phyloP scores from a whole-genome alignment of 2,329 filamentous ascomycete genomes.

The Aspergillus novoparasiticus region DNA sequence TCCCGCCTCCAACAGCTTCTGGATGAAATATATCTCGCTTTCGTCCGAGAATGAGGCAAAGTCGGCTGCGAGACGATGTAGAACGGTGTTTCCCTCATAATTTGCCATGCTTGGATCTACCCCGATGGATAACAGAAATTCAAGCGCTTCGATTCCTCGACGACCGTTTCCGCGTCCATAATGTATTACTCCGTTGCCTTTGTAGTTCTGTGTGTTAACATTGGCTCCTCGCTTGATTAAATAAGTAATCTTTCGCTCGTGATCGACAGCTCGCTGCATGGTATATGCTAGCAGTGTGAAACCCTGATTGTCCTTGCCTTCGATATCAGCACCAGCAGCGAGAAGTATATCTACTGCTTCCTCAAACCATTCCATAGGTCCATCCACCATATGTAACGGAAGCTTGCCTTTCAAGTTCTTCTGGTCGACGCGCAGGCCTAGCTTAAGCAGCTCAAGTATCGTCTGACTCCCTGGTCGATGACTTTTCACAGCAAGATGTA shows the following conservation, averaged over 20 bases:
- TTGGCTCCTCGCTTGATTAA: constrained; percentile 17
- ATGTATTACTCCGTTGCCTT: constrained; percentile 20
- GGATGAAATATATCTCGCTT: not conserved
- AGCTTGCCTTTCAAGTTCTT: constrained; percentile 7
- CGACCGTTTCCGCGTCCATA: not conserved
- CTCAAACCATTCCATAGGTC: not conserved
- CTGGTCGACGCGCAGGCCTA: not conserved
- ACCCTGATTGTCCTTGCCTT: constrained; percentile 18
- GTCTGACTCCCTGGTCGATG: not conserved
- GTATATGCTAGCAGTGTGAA: constrained; percentile 13
- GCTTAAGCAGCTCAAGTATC: constrained; percentile 6
- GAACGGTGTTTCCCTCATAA: constrained; percentile 19
- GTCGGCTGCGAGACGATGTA: constrained; percentile 17
- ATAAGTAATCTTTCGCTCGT: not conserved
- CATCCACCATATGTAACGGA: constrained; percentile 2
- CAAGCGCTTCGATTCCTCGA: constrained; percentile 2
- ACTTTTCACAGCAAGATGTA: constrained; percentile 13
- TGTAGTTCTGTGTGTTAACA: constrained; percentile 20
- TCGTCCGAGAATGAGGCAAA: constrained; percentile 10
- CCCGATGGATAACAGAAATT: constrained; percentile 18
- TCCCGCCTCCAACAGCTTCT: constrained; percentile 1
- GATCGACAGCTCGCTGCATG: not conserved
- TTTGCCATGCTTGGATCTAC: constrained; percentile 16
- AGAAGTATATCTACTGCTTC: constrained; percentile 10
- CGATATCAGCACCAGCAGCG: constrained; percentile 20